phyloP scores from a whole-genome alignment of 192 early-diverging fungal species.

The Podila verticillata region DNA sequence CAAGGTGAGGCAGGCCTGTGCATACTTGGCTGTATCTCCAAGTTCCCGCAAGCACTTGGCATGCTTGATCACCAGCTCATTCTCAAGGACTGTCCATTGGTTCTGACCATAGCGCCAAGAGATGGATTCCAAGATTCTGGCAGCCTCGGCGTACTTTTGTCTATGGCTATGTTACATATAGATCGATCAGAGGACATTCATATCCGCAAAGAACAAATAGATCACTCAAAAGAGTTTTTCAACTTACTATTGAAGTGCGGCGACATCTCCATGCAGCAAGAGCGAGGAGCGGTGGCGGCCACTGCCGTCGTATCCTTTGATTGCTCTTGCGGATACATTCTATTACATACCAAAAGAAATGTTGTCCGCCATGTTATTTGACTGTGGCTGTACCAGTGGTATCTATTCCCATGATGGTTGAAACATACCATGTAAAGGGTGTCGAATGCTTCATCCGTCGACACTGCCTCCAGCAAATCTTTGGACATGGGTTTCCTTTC shows the following conservation, averaged over 20 bases:
- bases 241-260: conserved; percentile 78
- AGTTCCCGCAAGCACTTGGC: conserved; percentile 70
- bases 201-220: not conserved
- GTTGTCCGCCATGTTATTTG: not conserved
- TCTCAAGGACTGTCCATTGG: conserved; percentile 75
- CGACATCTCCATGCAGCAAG: conserved; percentile 79
- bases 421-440: conserved; percentile 73
- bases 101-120: conserved; percentile 63
- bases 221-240: too few species aligned
- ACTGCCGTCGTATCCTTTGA: conserved; percentile 77
- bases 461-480: conserved; percentile 70
- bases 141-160: conserved; percentile 72
- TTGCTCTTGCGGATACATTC: conserved; percentile 70
- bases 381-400: not conserved
- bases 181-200: not conserved
- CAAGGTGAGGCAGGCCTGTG: conserved; percentile 58
- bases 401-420: too few species aligned
- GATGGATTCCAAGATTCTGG: conserved; percentile 68
- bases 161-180: conserved; percentile 42
- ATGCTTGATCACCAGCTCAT: conserved; percentile 70
- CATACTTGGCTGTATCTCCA: conserved; percentile 57
- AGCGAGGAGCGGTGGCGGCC: conserved; percentile 66
- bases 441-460: conserved; percentile 72
- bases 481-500: conserved; percentile 67
- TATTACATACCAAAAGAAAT: conserved; percentile 13